Percentiles rank a stretch among this genome's conserved stretches.
These are phyloP conservation scores for Dictyostelium firmibasis DNA, from an alignment of 78 protist species.

Conservation along the genomic window DNA sequence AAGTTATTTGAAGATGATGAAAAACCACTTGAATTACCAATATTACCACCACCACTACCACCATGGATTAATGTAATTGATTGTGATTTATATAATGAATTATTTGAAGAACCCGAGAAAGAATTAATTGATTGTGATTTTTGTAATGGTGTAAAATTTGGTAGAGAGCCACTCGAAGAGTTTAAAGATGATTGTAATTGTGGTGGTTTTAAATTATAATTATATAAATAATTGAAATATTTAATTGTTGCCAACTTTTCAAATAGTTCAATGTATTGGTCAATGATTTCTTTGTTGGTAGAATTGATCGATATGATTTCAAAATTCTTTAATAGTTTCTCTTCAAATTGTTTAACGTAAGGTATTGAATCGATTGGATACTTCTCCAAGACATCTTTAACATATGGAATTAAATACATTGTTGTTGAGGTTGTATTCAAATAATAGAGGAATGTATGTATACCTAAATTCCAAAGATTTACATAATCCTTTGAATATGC, in stretches of 20 bases:
- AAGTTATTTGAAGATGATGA: neutral
- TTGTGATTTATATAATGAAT: neutral
- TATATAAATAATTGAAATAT: neutral
- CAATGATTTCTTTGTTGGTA: neutral
- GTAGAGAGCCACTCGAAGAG: neutral
- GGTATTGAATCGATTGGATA: slow-evolving; percentile 15
- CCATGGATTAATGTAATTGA: neutral
- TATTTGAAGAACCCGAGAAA: neutral
- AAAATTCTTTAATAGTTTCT: neutral
- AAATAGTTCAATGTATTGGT: neutral
- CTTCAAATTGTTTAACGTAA: slow-evolving; percentile 1
- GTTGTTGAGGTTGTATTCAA: neutral
- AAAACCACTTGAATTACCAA: neutral
- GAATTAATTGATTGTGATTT: neutral
- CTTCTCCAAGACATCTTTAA: neutral
- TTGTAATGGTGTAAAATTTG: neutral
- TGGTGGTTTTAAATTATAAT: slow-evolving; percentile 9
- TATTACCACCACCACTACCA: neutral
- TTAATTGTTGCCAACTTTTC: neutral
- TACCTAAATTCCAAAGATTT: neutral
- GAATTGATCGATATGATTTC: neutral
- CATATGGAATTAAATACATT: neutral
- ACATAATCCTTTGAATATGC: neutral
- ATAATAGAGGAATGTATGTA: neutral
- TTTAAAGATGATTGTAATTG: neutral